A percentile compares a stretch with the other conserved stretches of the same genome.
phyloP scores from a whole-genome alignment of 352 stramenopile genomes.

The Globisporangium alternatum region DNA sequence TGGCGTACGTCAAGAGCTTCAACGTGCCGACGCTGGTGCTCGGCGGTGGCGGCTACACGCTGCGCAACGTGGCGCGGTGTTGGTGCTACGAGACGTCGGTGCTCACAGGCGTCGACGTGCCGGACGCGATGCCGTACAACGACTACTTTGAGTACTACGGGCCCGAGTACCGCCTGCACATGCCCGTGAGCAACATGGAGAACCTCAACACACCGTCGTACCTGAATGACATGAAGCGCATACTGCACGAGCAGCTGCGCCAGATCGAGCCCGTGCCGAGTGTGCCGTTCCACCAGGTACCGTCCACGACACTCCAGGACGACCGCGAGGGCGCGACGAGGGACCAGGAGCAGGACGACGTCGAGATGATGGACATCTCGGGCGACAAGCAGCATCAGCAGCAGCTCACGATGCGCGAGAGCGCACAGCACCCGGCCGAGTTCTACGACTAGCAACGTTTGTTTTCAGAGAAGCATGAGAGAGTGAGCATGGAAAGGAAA shows the following conservation, averaged over 20 bases:
- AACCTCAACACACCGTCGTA: constrained; percentile 96
- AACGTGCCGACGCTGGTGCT: constrained; percentile 96
- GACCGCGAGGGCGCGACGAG: constrained; percentile 46
- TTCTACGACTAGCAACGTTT: constrained; percentile 68
- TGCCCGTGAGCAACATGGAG: constrained; percentile 95
- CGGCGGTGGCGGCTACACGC: constrained; percentile 97
- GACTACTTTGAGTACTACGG: constrained; percentile 99
- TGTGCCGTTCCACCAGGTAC: constrained; percentile 94
- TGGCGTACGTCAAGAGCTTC: constrained; percentile 96
- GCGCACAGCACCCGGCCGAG: constrained; percentile 56
- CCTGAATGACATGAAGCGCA: constrained; percentile 83
- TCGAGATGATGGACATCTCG: constrained; percentile 64
- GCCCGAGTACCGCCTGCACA: constrained; percentile 97
- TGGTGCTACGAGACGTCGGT: constrained; percentile 97
- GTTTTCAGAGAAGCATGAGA: neutral
- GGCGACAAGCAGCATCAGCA: constrained; percentile 55
- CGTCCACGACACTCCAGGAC: constrained; percentile 35
- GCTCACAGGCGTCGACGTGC: constrained; percentile 89
- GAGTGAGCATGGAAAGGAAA: neutral
- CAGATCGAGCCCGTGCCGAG: constrained; percentile 95
- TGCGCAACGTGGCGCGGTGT: constrained; percentile 94
- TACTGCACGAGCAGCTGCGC: constrained; percentile 94
- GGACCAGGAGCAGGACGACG: constrained; percentile 63
- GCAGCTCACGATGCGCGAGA: constrained; percentile 49
- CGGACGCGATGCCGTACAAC: constrained; percentile 98